Conservation (phyloP, 2,329 filamentous ascomycete genomes). For the Aspergillus pseudoglaucus region DNA sequence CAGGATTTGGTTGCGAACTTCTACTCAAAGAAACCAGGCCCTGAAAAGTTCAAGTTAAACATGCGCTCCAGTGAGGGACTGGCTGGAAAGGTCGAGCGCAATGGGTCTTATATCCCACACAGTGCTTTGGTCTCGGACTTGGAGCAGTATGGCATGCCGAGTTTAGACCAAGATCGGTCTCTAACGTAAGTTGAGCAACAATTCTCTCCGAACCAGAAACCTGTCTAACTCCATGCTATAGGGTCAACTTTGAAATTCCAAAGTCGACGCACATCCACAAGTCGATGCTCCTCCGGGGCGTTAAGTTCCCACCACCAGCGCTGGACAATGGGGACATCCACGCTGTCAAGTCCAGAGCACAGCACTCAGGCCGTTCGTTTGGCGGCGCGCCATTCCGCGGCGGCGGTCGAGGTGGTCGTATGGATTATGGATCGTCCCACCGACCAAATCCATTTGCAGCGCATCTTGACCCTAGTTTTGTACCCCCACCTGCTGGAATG, state of each 20-base stretch:
- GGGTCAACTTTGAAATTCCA: conserved; percentile 81
- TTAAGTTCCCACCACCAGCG: conserved; percentile 63
- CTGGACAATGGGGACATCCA: conserved; percentile 73
- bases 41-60: conserved; percentile 63
- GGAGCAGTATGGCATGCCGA: conserved; percentile 62
- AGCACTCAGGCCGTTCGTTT: conserved; percentile 60
- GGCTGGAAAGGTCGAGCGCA: conserved; percentile 72
- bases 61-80: conserved; percentile 69
- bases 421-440: conserved; percentile 46
- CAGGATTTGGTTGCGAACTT: conserved; percentile 77
- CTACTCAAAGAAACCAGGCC: conserved; percentile 80
- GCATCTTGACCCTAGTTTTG: conserved; percentile 41
- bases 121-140: conserved; percentile 73
- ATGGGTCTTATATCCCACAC: conserved; percentile 77
- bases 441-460: conserved; percentile 43
- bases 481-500: conserved; percentile 20
- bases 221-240: conserved; percentile 37
- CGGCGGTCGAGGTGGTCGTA: conserved; percentile 43
- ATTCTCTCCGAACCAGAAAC: not conserved
- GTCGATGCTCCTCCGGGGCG: conserved; percentile 85
- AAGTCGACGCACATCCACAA: conserved; percentile 69
- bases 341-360: conserved; percentile 59
- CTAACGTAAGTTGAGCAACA: conserved; percentile 58
- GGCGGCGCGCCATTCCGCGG: conserved; percentile 60
- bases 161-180: conserved; percentile 77